A percentile compares a stretch with the other conserved stretches of the same genome.
Evolutionary conservation across 2,329 filamentous ascomycete genomes (phyloP).

Genomic region (Penicillium capsulatum): DNA sequence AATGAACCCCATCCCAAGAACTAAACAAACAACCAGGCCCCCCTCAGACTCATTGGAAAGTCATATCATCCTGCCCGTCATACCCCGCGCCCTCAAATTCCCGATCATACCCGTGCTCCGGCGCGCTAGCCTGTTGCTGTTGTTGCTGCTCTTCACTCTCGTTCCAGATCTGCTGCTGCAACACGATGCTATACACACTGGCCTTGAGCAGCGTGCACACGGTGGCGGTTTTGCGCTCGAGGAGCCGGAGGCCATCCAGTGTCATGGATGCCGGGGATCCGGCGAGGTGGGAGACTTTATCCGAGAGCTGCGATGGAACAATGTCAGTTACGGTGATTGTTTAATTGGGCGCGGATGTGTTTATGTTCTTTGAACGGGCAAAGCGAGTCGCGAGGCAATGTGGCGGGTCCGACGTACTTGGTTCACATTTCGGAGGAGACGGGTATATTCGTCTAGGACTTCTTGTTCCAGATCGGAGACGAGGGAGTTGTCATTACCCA

Average conservation of each 20-base stretch:
- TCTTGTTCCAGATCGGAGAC: conserved; percentile 83
- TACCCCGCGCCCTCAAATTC: conserved; percentile 15
- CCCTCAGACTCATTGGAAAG: conserved; percentile 28
- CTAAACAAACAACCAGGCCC: background rate
- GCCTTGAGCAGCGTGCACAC: conserved; percentile 96
- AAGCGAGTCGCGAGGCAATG: background rate
- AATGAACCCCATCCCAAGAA: background rate
- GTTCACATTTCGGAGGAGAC: conserved; percentile 84
- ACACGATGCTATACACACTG: conserved; percentile 95
- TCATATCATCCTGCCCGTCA: conserved; percentile 25
- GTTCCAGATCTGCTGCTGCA: conserved; percentile 92
- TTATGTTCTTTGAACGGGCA: no score
- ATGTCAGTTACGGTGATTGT: background rate
- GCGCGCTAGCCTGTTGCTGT: no score
- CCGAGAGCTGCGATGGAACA: conserved; percentile 27
- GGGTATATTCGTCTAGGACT: conserved; percentile 88
- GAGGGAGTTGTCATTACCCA: conserved; percentile 35
- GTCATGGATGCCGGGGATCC: conserved; percentile 69
- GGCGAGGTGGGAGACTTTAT: conserved; percentile 53
- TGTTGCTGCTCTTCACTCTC: conserved; percentile 42
- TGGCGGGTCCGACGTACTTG: conserved; percentile 52
- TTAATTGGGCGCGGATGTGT: no score
- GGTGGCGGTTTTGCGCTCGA: conserved; percentile 90
- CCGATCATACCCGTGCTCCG: no score
- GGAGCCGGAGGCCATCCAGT: conserved; percentile 70